These are phyloP conservation scores for Sporisorium scitamineum DNA, from an alignment of 1,284 basidiomycete genomes.

Conservation along the genomic window DNA sequence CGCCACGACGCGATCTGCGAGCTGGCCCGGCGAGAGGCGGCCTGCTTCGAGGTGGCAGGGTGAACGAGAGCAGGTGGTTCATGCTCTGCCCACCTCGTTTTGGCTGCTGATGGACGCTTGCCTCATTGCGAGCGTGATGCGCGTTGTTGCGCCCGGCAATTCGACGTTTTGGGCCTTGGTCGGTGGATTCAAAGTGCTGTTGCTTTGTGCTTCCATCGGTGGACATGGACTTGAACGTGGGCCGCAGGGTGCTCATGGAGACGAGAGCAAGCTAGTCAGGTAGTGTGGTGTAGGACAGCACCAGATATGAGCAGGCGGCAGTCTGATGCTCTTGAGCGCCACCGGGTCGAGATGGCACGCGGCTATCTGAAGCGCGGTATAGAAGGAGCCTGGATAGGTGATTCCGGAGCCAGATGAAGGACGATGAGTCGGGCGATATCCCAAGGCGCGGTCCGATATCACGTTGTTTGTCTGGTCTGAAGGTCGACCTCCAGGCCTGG, in stretches of 20 bases:
- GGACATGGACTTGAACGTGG: constrained; percentile 46
- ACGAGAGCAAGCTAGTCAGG: neutral
- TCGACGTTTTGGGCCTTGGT: constrained; percentile 24
- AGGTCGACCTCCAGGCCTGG: constrained; percentile 3
- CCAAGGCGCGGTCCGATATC: neutral
- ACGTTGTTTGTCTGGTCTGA: neutral
- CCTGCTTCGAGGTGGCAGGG: constrained; percentile 61
- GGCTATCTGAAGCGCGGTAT: neutral
- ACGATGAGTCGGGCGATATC: neutral
- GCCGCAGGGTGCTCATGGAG: constrained; percentile 52
- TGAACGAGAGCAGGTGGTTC: constrained; percentile 67
- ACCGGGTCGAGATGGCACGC: neutral
- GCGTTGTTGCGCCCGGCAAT: constrained; percentile 30
- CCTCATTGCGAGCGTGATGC: constrained; percentile 25
- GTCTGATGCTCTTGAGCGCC: neutral
- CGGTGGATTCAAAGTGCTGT: constrained; percentile 24
- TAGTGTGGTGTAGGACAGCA: neutral
- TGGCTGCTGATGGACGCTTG: constrained; percentile 26
- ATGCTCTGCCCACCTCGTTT: constrained; percentile 61
- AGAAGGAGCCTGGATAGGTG: neutral
- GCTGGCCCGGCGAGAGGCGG: constrained; percentile 54
- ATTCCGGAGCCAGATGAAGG: neutral
- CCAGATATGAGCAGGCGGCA: neutral
- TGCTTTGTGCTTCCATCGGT: constrained; percentile 29
- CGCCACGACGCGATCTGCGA: constrained; percentile 50